Evolutionary conservation across 768 basidiomycete genomes (phyloP).

Genomic region (Boletales sp.): DNA sequence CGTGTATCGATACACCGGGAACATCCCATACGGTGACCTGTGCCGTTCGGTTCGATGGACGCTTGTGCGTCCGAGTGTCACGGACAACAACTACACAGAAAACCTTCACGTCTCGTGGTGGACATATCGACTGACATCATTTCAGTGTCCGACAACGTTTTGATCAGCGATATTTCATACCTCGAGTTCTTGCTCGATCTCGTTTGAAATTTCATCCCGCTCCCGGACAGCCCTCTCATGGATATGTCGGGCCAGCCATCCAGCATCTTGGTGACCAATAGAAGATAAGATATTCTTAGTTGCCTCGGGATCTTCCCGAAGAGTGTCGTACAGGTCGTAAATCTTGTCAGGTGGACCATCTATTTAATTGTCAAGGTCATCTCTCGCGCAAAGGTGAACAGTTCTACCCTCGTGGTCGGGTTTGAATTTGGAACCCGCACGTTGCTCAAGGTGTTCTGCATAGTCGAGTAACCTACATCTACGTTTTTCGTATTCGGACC

Average conservation of each 20-base stretch:
- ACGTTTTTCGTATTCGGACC: constrained; percentile 54
- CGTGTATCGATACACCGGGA: constrained; percentile 44
- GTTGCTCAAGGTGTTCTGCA: constrained; percentile 60
- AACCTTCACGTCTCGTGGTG: constrained; percentile 67
- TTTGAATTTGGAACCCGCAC: constrained; percentile 45
- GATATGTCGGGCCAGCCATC: constrained; percentile 59
- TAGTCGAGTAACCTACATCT: constrained; percentile 52
- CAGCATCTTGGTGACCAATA: constrained; percentile 46
- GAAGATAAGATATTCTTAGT: constrained; percentile 41
- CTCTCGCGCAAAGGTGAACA: background rate
- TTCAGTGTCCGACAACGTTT: constrained; percentile 3
- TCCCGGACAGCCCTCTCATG: constrained; percentile 46
- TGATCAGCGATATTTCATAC: constrained; percentile 38
- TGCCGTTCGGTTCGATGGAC: constrained; percentile 55
- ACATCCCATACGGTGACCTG: constrained; percentile 87
- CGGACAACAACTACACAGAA: constrained; percentile 71
- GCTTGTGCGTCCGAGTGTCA: constrained; percentile 55
- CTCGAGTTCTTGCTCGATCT: constrained; percentile 70
- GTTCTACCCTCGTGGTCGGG: constrained; percentile 40
- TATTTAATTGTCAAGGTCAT: constrained; percentile 2
- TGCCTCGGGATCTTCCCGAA: constrained; percentile 52
- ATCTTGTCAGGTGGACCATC: constrained; percentile 41
- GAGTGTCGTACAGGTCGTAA: constrained; percentile 56
- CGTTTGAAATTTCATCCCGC: constrained; percentile 46
- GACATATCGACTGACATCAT: constrained; percentile 49